These are phyloP conservation scores for Eucalyptus albens DNA, from an alignment of 345 rosid species.

Conservation along the genomic window DNA sequence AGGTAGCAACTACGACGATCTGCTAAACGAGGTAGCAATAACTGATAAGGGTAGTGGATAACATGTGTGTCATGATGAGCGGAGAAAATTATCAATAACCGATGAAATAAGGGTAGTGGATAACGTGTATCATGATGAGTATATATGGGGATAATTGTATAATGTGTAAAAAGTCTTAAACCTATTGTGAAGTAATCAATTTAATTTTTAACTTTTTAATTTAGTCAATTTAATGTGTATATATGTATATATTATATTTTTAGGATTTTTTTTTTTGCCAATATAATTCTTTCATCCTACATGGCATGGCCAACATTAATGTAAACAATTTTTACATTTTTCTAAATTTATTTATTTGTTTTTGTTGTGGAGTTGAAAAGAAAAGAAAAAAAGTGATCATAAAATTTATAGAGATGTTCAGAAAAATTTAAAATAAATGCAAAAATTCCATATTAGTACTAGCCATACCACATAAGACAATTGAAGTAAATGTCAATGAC, in stretches of 20 bases:
- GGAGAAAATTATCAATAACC: rapidly evolving
- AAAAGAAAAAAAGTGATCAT: not conserved
- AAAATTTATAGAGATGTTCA: not conserved
- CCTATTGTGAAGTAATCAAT: not conserved
- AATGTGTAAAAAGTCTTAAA: no score
- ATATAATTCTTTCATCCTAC: not conserved
- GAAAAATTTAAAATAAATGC: not conserved
- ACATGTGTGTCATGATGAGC: not conserved
- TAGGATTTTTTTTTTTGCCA: no score
- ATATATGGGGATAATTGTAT: no score
- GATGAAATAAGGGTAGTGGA: no score
- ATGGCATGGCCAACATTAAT: not conserved
- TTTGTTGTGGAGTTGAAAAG: not conserved
- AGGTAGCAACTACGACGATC: not conserved
- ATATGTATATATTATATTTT: no score
- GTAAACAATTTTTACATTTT: not conserved
- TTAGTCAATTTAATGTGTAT: no score
- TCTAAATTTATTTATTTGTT: no score
- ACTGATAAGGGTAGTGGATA: not conserved
- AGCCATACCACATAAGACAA: not conserved
- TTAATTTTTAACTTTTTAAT: not conserved
- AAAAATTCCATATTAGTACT: not conserved
- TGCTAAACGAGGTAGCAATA: not conserved
- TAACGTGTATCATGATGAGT: no score
- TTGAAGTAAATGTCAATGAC: not conserved